Evolutionary conservation across 192 early-diverging fungal genomes (phyloP), one percentile per base, ranked within the genome.

Genomic region (Entomortierella beljakovae): DNA sequence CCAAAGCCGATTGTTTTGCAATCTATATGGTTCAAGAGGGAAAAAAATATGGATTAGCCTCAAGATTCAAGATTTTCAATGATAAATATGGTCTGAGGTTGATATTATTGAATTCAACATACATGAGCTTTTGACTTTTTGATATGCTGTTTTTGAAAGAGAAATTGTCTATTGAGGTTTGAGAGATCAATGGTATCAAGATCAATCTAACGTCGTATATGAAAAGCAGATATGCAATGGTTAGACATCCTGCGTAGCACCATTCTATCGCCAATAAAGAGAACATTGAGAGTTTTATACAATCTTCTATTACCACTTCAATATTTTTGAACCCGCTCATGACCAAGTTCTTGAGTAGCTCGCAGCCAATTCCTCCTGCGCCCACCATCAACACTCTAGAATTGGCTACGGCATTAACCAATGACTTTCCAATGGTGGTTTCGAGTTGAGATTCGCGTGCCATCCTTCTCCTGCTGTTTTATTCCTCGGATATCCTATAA

Each of bases 151-250:
- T 89, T 91, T 83, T 96, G 97, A 87, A 99, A 99, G 54, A 99
- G 87, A 64, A 99, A 99, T 85, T 99, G 98, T n/a, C 98, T 85
- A 84, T 99, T 99, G 54, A 99, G 83, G 81, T 99, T 99, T 28
- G 96, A 97, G 42, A 99, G 84, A 63, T 99, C 98, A 57, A 99
- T 99, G 1, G 97, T 98, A 83, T 99, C 98, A 43, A 99, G 85
- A 81, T 99, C 98, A 42, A 99, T 88, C 94, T 95, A 63, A 8
- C 31, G 4, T 4, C 20, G 23, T 38, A 60, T 22, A 60, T 2
- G 9, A 15, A 60, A 15, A 32, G 22, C 16, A 7, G 33, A 1
- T 53, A 28, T 16, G 37, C 37, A 40, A 6, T 40, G 37, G 37
- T 13, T 40, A 40, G 37, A 50, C 6, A 28, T 56, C 23, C 6